Conservation (phyloP, 2,329 filamentous ascomycete genomes). For the Trichocomaceae sp. region DNA sequence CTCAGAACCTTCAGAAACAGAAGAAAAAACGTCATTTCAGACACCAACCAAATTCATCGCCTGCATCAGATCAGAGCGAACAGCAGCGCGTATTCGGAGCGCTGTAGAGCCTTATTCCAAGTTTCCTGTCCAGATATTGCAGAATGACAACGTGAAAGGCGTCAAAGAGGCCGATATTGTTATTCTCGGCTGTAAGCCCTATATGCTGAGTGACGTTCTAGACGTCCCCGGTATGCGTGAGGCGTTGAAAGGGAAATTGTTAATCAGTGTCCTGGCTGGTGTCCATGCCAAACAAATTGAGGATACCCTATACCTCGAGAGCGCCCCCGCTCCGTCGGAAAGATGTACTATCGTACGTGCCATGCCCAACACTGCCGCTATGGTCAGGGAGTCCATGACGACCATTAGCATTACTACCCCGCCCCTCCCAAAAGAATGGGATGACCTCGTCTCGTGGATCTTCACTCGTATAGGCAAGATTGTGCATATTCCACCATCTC, state of each 20-base stretch:
- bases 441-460: conserved; percentile 48
- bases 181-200: conserved; percentile 74
- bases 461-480: conserved; percentile 48
- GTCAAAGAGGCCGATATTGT: conserved; percentile 64
- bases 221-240: conserved; percentile 60
- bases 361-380: conserved; percentile 77
- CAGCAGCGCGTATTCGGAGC: conserved; percentile 61
- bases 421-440: conserved; percentile 39
- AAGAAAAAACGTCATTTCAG: conserved; percentile 30
- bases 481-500: conserved; percentile 44
- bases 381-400: conserved; percentile 76
- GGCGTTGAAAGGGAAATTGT: conserved; percentile 69
- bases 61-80: conserved; percentile 65
- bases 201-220: conserved; percentile 64
- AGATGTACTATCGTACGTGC: conserved; percentile 59
- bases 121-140: conserved; percentile 55
- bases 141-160: conserved; percentile 65
- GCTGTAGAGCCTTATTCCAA: conserved; percentile 59
- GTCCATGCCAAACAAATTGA: conserved; percentile 65
- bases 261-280: conserved; percentile 76
- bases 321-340: conserved; percentile 28
- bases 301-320: conserved; percentile 53
- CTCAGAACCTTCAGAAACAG: conserved; percentile 36
- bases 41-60: conserved; percentile 73
- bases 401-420: conserved; percentile 58